Evolutionary conservation across 148 eudicot genomes (phyloP), one percentile per base, ranked within the genome.

Genomic region (Fagopyrum homotropicum): DNA sequence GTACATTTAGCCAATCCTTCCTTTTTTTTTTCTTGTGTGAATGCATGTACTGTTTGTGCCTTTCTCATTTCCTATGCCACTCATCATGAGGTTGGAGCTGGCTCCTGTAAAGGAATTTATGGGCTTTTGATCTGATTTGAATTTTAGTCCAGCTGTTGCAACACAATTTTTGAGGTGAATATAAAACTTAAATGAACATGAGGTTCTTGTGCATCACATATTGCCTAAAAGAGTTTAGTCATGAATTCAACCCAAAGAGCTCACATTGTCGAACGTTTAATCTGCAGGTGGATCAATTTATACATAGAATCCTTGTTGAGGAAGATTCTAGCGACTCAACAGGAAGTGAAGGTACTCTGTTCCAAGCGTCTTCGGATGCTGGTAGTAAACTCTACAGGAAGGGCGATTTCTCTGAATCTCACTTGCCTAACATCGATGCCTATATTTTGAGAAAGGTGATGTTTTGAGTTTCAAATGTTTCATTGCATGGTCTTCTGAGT

Each of bases 281-380:
- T 57, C 17, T 84, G 73, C 78, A 96, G 99, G 99, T 96, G 56
- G 93, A 96, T 82, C 98, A 92, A 77, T 96, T 85, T 83, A 89
- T 92, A 73, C 96, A 96, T 73, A 89, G 91, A 87, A 78, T 92
- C 35, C 81, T 96, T 51, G 97, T 90, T 43, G 97, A 95, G 84
- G 98, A 95, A 83, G 99, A 95, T 84, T 86, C 82, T 45, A 85
- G 76, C 47, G 63, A 75, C 70, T 72, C 79, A 12, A 68, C 78
- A 57, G 84, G 81, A 79, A 85, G 76, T 40, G 78, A 72, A 46
- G 81, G 81, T 75, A 88, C 84, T 59, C 74, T 96, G 66, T 82
- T 88, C 78, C 82, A 75, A 78, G 94, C 87, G 72, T 90, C 96
- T n/a, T 90, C 82, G 61, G 85, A 75, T 73, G 91, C 88, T 69